Conservation (phyloP, 2,329 filamentous ascomycete genomes). For the Sclerotinia borealis region DNA sequence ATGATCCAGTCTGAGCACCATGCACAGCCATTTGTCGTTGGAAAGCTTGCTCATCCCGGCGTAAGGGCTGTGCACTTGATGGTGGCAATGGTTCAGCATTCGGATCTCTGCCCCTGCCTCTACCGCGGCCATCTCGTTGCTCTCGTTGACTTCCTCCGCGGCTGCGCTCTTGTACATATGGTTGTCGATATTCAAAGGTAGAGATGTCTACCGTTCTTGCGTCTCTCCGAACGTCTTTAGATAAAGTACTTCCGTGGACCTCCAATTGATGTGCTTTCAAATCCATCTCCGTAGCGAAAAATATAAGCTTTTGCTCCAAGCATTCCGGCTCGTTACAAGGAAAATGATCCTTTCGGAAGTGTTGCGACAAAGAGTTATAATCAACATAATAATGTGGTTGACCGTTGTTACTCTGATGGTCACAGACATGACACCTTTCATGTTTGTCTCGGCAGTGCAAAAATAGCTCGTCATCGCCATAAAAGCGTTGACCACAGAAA, state of each 20-base stretch:
- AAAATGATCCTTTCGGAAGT: conserved; percentile 85
- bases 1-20: conserved; percentile 73
- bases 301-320: conserved; percentile 93
- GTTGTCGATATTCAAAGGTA: conserved; percentile 69
- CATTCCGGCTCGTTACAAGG: conserved; percentile 81
- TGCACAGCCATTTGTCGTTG: conserved; percentile 90
- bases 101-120: conserved; percentile 72
- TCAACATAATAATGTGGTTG: conserved; percentile 87
- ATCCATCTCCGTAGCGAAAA: conserved; percentile 92
- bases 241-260: conserved; percentile 70
- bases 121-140: conserved; percentile 37
- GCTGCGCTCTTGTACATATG: conserved; percentile 56
- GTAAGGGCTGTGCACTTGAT: conserved; percentile 72
- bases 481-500: conserved; percentile 89
- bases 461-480: conserved; percentile 92
- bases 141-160: conserved; percentile 41
- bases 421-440: conserved; percentile 92
- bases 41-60: conserved; percentile 83
- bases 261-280: conserved; percentile 88
- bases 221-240: conserved; percentile 78
- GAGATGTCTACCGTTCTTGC: conserved; percentile 82
- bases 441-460: conserved; percentile 90
- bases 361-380: conserved; percentile 77
- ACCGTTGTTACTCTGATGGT: conserved; percentile 41
- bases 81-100: conserved; percentile 74